Evolutionary conservation across 495 filamentous ascomycete species (phyloP), one percentile per base, ranked within the genome.

Genomic region (Aspergillus sparsus): DNA sequence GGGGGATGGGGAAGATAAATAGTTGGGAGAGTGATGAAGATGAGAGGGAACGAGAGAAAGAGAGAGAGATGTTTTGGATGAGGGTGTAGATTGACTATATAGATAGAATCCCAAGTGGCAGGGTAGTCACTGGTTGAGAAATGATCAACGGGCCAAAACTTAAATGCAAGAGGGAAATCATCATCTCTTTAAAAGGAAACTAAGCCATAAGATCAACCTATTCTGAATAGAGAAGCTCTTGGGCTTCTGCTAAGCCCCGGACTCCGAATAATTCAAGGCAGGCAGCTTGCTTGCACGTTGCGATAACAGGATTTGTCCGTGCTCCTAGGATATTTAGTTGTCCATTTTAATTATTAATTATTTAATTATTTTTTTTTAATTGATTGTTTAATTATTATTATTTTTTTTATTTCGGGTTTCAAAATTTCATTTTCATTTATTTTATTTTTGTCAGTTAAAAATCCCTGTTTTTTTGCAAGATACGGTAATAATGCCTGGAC

Each of bases 231-330:
- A 45, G 39, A 53, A 61, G 59, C 65, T 67, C 69, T 61, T 66
- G 69, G 59, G n/a, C 11, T 55, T 32, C 50, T 68, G 70, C 72
- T 73, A 70, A 72, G 71, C 68, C 69, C 65, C 49, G 53, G 58
- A 60, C 46, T 63, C 58, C 65, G 58, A 62, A 51, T 27, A 27
- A 27, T 55, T 53, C 51, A 54, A 62, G 42, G 32, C 47, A 53
- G 46, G 16, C 46, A 58, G 55, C 36, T 49, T 50, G 41, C 41
- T 44, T 42, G 57, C 53, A 57, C 34, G 67, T 70, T 61, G 69
- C 60, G 66, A 74, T 72, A 72, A 60, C 58, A 59, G 64, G 50
- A 45, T 50, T 60, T 62, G 64, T 70, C 69, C 68, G 74, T 73
- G 67, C 57, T 69, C 60, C 53, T 58, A 65, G 36, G 50, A 16